A percentile compares a stretch with the other conserved stretches of the same genome.
These are phyloP conservation scores for Picea abies DNA, from an alignment of 83 land plant species.

Conservation along the genomic window DNA sequence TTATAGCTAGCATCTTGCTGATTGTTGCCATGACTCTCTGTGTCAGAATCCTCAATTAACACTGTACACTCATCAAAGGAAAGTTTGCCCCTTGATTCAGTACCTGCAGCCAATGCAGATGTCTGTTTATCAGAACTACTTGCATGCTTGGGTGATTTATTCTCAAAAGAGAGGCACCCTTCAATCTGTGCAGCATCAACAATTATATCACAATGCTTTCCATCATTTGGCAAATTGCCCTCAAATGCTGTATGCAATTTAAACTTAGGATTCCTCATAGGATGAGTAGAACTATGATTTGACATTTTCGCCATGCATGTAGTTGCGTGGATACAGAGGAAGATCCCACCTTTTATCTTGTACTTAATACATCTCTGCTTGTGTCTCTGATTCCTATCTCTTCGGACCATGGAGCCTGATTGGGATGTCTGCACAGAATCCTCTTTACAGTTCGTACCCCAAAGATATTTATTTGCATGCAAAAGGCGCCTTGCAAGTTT, in stretches of 20 bases:
- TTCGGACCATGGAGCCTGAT: constrained; percentile 5
- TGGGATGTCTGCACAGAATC: constrained; percentile 6
- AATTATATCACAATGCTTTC: constrained; percentile 21
- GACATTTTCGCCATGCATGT: constrained; percentile 44
- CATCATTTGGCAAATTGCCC: constrained; percentile 27
- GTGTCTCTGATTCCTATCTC: constrained; percentile 12
- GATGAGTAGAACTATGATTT: constrained; percentile 22
- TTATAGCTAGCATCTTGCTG: constrained; percentile 19
- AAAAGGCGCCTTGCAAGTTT: constrained; percentile 57
- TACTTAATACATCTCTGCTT: constrained; percentile 27
- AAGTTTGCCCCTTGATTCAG: constrained; percentile 1
- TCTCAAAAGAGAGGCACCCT: constrained; percentile 2
- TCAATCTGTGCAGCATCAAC: constrained; percentile 16
- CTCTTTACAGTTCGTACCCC: background rate
- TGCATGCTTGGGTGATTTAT: background rate
- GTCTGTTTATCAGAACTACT: constrained; percentile 15
- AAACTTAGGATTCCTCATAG: background rate
- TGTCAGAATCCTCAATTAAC: constrained; percentile 6
- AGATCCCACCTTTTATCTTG: constrained; percentile 44
- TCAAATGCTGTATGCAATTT: constrained; percentile 12
- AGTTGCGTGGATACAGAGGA: constrained; percentile 42
- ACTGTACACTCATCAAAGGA: constrained; percentile 13
- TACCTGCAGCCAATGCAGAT: constrained; percentile 24
- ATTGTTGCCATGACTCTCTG: constrained; percentile 7
- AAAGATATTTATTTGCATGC: constrained; percentile 23